Evolutionary conservation across 176 grass and related monocot genomes (phyloP), one percentile per base, ranked within the genome.

Genomic region (Oryza australiensis): DNA sequence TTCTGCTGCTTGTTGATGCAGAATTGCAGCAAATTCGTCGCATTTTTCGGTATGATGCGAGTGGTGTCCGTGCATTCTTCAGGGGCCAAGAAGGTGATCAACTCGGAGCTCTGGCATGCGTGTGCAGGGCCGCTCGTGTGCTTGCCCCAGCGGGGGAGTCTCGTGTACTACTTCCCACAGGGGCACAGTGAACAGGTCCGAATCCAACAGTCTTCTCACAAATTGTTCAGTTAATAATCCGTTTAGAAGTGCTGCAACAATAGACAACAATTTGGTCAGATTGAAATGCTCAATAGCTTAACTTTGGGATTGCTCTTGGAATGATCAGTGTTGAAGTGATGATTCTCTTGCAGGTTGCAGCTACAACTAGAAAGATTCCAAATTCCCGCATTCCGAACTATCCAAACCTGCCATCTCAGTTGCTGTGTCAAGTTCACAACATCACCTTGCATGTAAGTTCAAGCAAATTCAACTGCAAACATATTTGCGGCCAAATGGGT

Each of bases 141-240:
- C 64, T 71, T 96, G 82, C 97, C 97, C 32, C 97, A 93, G 85
- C 89, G 91, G 3, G 93, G 97, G 33, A 94, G 80, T 77, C 89
- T 99, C 70, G 91, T 96, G 10, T 94, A 94, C 85, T 99, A 99
- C 81, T 95, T 99, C 22, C 89, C 93, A 10, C 93, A 99, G 82
- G 97, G 97, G 15, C 97, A 99, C 72, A 99, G 93, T 37, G 97
- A 99, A 80, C 97, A 99, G 97, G 97, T 99, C 73, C 28, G 14
- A 38, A 89, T 99, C 87, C 5, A 12, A 51, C 33, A 66, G 60
- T 20, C 62, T 46, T 57, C 62, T 2, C 49, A 66, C 35, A 0
- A 62, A 24, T 46, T 38, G 43, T 35, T 65, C 41, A 12, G n/a
- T 20, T 62, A 45, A 37, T 83, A n/a, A n/a, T 35, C 41, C 45